Base-by-base conservation (phyloP, 257 asterid species). In the Rubia yunnanensis region DNA sequence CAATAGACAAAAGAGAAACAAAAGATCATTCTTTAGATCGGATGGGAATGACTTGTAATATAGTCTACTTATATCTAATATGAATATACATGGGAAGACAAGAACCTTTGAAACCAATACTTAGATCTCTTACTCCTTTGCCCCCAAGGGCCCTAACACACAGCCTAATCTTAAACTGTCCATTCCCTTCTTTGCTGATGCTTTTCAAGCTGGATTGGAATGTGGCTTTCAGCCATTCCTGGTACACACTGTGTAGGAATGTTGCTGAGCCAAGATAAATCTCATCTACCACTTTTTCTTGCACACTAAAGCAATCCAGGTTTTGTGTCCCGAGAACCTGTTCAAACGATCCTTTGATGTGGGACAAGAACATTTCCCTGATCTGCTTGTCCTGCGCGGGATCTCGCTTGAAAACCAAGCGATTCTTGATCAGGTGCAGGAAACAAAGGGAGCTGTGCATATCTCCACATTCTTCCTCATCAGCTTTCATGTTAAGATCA, bases 61-160 rank as follows among this genome's bases (percentile, higher is more conserved):
- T n/a, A n/a, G n/a, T n/a, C n/a, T n/a, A n/a, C n/a, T n/a, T 4
- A 77, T 79, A 82, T 72, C 77, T 79, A 79, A 86, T 71, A 63
- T 65, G 83, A 78, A 86, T 79, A 73, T 71, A 70, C 67, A 72
- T 83, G 24, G 96, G 96, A 82, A 89, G 95, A 74, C 89, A 70
- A 54, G 95, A 83, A 1, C 92, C 91, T 76, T 72, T 75, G 79
- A 80, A 89, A 30, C 91, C 92, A 67, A 75, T 82, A 68, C 68
- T 55, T 63, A 54, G 72, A 74, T 81, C 74, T 54, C 20, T 63
- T 64, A 59, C 79, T 14, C 66, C 77, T 52, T 80, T 78, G 34
- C 74, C 81, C 59, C 72, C n/a, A n/a, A n/a, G n/a, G n/a, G n/a
- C n/a, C n/a, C n/a, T 85, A 74, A 84, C 76, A 73, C 92, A 78